Conservation (phyloP, 768 basidiomycete species). For the Daedaleopsis sinensis region DNA sequence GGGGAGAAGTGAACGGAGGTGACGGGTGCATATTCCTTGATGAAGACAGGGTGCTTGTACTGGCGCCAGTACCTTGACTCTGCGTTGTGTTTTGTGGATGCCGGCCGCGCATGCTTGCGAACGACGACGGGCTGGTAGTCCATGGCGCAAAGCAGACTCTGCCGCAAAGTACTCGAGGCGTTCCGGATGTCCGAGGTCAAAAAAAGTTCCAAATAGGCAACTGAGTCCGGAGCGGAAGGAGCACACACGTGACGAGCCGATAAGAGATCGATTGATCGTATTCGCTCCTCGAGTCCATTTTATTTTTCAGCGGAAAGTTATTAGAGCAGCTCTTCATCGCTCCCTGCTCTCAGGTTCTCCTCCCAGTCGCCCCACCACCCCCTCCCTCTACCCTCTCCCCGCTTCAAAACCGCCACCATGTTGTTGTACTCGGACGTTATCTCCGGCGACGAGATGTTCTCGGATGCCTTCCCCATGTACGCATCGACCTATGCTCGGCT, state of each 20-base stretch:
- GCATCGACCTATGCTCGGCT: constrained; percentile 29
- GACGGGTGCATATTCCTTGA: constrained; percentile 96
- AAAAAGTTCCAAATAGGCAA: constrained; percentile 26
- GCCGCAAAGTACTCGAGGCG: background rate
- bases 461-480: constrained; percentile 88
- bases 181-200: background rate
- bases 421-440: constrained; percentile 77
- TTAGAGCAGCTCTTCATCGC: constrained; percentile 13
- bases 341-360: constrained; percentile 12
- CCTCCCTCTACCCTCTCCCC: constrained; percentile 14
- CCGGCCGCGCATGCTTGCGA: constrained; percentile 57
- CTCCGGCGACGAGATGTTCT: constrained; percentile 87
- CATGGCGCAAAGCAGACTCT: constrained; percentile 44
- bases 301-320: constrained; percentile 19
- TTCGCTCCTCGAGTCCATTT: constrained; percentile 17
- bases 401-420: constrained; percentile 48
- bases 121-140: constrained; percentile 82
- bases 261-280: constrained; percentile 35
- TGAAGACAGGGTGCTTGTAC: constrained; percentile 88
- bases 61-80: constrained; percentile 88
- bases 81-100: constrained; percentile 59
- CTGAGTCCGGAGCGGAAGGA: constrained; percentile 15
- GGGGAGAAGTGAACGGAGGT: constrained; percentile 93
- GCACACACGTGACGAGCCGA: constrained; percentile 28
- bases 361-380: constrained; percentile 24